Base-by-base conservation (phyloP, 139 green algal species). In the Auxenochlorella protothecoides region DNA sequence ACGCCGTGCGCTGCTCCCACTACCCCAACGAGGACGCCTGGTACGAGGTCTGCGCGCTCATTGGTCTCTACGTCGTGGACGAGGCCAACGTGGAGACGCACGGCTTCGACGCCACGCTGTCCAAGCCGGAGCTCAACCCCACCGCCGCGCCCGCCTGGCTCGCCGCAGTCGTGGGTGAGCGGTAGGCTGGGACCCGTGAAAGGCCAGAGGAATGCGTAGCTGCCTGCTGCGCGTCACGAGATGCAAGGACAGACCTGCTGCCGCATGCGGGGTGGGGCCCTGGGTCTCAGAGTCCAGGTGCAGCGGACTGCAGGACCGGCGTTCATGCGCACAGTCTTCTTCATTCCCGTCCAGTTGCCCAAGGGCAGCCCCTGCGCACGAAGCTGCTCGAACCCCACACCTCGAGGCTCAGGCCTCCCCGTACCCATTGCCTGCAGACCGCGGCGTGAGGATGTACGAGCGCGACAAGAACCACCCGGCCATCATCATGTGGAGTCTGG, bases 61-160 rank as follows among this genome's bases (percentile, higher is more conserved):
- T 86, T 27, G 95, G 95, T 2, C 81, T 99, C 44, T 97, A 97
- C 68, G 76, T 97, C 4, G 79, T 98, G 27, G 95, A 98, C 66
- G 95, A 99, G 78, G 89, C 91, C 63, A 98, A 99, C 76, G 66
- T 97, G 14, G 95, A 99, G 83, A 98, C 93, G 2, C 95, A 99
- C 74, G 95, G 94, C 61, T 97, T 98, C 73, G 90, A 98, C 79
- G 85, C 90, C 0, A 59, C 53, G 54, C 88, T 96, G 27, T 53
- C 51, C 15, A 83, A 90, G 78, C 89, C 91, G 70, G 68, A 75
- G 5, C 61, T 83, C 51, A 85, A 93, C 84, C 92, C 92, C 51
- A 81, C 88, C 44, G 85, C 76, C 79, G 78, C 71, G 56, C 74
- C 85, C 8, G 53, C 77, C 9, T 97, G 92, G 92, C 69, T 87